Base-by-base conservation (phyloP, 1,139 yeast species). In the Pichia sp. region DNA sequence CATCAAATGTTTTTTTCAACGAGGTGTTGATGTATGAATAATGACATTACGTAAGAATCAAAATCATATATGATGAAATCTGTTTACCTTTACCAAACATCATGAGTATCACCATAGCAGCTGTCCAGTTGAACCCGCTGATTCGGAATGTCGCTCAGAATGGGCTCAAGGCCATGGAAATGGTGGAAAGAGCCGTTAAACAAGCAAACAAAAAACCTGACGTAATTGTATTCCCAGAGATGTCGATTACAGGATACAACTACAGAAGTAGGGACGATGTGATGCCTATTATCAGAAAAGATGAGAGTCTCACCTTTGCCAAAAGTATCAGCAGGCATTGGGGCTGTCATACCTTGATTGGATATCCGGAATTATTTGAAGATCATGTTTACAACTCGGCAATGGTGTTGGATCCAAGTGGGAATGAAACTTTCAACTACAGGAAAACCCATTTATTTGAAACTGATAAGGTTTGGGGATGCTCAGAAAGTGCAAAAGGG, bases 171-270 rank as follows among this genome's bases (percentile, higher is more conserved):
- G 79, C 85, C 9, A 59, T 64, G 26, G 44, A 52, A n/a, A 59
- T 79, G 32, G 57, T 75, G 23, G 64, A 64, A 7, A 46, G 53
- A 27, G 54, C 23, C 23, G 23, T 16, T 16, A 16, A 60, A 49
- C 55, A 61, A 33, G 35, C 46, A 9, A 27, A 41, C 29, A 29
- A 55, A 27, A 52, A 55, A n/a, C 71, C 77, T 1, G 88, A 86
- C 58, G 55, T 88, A 29, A 62, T 88, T 5, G 75, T 90, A 2
- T 69, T 90, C 16, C 95, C 97, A 0, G 97, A 90, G 57, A 65
- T 88, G 45, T 90, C 95, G 0, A 65, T 90, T 28, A 84, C 95
- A 0, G 97, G 97, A 1, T 90, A 88, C 62, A 84, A 83, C 56
- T 87, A 81, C 62, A 59, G 64, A 16, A 64, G 71, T 11, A 61